Base-by-base conservation (phyloP, 2,329 filamentous ascomycete species). In the Fonsecaea pedrosoi region DNA sequence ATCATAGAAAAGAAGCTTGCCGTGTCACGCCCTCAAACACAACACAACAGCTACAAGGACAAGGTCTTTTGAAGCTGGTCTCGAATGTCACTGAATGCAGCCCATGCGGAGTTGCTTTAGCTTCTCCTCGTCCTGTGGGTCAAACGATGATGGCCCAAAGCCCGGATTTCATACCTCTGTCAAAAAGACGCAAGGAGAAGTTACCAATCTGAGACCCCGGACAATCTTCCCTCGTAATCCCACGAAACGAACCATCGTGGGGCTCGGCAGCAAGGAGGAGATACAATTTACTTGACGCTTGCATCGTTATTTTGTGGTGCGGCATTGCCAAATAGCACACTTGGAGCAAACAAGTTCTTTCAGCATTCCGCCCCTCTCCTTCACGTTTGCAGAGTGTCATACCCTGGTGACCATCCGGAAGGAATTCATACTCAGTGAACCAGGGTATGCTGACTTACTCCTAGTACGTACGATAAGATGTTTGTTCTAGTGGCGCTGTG, bases 401-500 rank as follows among this genome's bases (percentile, higher is more conserved):
- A 8, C 37, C 25, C 56, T 25, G 12, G 3, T 5, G 38, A 12
- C 4, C 38, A 15, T n/a, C 40, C 4, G 18, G 45, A 37, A 21
- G 38, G 30, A 34, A 38, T 37, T 54, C 37, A 48, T 40, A 32
- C n/a, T 18, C 8, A 50, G 53, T 8, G 21, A 42, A 40, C 61
- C 21, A 50, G 61, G 59, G 59, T 54, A 54, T 21, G 38, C 59
- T 40, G 57, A 34, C 38, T 37, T 42, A 7, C 6, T 42, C 1
- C 6, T 42, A 1, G 40, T 30, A 15, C 34, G 59, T 54, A 54
- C 48, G 48, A 61, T 58, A 45, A 30, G 54, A 58, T 64, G 40
- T 32, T 42, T 54, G 34, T 50, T 30, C 40, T 6, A 12, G 54
- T 58, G 61, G 61, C 61, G 61, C 54, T 12, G 57, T 57, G 42